Evolutionary conservation across 2,329 filamentous ascomycete genomes (phyloP).

Genomic region (Fonsecaea multimorphosa): DNA sequence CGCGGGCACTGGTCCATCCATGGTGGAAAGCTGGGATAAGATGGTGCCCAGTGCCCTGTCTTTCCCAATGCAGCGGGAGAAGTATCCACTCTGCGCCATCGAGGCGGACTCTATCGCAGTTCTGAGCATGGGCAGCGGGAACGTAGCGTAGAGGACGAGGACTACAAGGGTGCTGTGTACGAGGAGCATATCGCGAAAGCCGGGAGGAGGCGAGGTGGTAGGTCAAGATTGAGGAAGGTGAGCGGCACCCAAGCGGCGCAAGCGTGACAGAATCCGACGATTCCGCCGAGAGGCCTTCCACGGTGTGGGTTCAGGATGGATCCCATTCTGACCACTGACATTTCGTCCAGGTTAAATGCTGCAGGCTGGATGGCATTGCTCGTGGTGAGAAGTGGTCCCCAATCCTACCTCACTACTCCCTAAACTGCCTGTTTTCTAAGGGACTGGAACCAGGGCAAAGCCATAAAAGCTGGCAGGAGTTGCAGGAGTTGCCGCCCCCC

Average conservation of each 20-base stretch:
- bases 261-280: conserved; percentile 25
- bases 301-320: conserved; percentile 7
- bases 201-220: conserved; percentile 24
- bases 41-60: background rate
- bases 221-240: background rate
- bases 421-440: conserved; percentile 4
- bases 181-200: conserved; percentile 14
- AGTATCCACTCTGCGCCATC: conserved; percentile 21
- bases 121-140: conserved; percentile 14
- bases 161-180: background rate
- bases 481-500: background rate
- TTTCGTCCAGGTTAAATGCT: background rate
- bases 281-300: conserved; percentile 24
- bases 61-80: conserved; percentile 6
- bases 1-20: conserved; percentile 1
- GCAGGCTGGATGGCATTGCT: conserved; percentile 9
- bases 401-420: conserved; percentile 32
- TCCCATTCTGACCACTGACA: conserved; percentile 14
- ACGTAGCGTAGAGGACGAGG: too few species aligned
- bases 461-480: background rate
- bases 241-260: conserved; percentile 5
- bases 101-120: conserved; percentile 9
- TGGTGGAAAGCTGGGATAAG: conserved; percentile 18
- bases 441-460: background rate
- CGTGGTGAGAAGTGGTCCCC: conserved; percentile 6